Evolutionary conservation across 108 stramenopile genomes (phyloP), one percentile per base, ranked within the genome.

Genomic region (Skeletonema marinoi): DNA sequence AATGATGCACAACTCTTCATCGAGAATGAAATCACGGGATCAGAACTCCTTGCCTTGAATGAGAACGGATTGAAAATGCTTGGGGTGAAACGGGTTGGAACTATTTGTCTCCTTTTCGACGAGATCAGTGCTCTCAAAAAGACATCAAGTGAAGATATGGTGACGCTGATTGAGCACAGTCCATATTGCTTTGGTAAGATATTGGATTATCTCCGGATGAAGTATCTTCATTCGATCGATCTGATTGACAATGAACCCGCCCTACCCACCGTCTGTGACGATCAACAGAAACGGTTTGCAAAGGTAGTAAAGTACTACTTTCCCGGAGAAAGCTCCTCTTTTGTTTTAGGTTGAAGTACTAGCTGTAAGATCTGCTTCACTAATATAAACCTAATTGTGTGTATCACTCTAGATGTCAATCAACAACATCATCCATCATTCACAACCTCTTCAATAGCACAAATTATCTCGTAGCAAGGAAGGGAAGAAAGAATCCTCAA

Each of bases 91-190:
- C 31, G 71, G 21, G 65, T 46, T 32, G 75, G 74, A 14, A 65
- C 65, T 31, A 8, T 76, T 33, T 75, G 50, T 50, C 62, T 81
- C 2, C 44, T 81, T 3, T 56, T 71, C 7, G 60, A 75, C 13
- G 80, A 75, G 65, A 81, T 81, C 10, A 70, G 61, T 4, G 44
- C 36, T 11, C 58, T 81, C 6, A 14, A 51, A 4, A 50, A 81
- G 54, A 25, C 51, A 32, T 32, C 63, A 3, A 32, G 74, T 38
- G 38, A 46, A 30, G 54, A 72, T 32, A 14, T 54, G 12, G 75
- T 75, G 11, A 68, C 81, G 6, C 48, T 77, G 14, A 77, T 83
- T 31, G 72, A 83, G 13, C 76, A 77, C 46, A 67, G 71, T 38
- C 82, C 82, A 30, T 83, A 83, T 25, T 25, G 25, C 25, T 25